Evolutionary conservation across 768 basidiomycete genomes (phyloP), one percentile per base, ranked within the genome.

Genomic region (Lentinula lateritia): DNA sequence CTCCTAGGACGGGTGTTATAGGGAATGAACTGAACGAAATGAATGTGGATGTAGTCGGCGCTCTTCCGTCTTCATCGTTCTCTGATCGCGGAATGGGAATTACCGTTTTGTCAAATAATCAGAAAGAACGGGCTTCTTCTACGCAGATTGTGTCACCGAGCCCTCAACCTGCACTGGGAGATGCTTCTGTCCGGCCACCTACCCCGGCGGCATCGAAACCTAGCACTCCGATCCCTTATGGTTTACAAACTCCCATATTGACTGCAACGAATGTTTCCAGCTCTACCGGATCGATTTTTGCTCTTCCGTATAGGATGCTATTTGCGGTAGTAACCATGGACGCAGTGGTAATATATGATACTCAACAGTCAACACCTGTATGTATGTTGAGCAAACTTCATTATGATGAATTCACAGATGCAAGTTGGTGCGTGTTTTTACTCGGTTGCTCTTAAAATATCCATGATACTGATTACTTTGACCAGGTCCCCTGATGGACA

Each of bases 321-420:
- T 98, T 90, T 67, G 93, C 97, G 1, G 93, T 98, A 15, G 90
- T 94, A 53, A 97, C 96, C 20, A 97, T 95, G 87, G 97, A 99
- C 73, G 88, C 93, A 0, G 86, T 99, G 50, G 83, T 91, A 32
- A 88, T 99, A 57, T 95, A 99, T 70, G 97, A 99, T 71, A 98
- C 95, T 4, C 97, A 98, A 75, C 96, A 98, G 76, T 83, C 92
- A 1, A 85, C 89, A 2, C 97, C 97, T 0, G 82, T 98, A 56
- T 94, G 93, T 68, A 76, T 98, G 67, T 83, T 99, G 65, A 93
- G 90, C 34, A 96, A 95, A 68, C 75, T 98, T 64, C 97, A 99
- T 74, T 98, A 97, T 71, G 94, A 96, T 64, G 93, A 96, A 68
- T 98, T 98, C 70, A 98, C 97, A 6, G 97, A 99, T 75, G 80